Evolutionary conservation across 2,329 filamentous ascomycete species (phyloP), one percentile per base, ranked within the genome.

Genomic region (Sarocladium strictum): DNA sequence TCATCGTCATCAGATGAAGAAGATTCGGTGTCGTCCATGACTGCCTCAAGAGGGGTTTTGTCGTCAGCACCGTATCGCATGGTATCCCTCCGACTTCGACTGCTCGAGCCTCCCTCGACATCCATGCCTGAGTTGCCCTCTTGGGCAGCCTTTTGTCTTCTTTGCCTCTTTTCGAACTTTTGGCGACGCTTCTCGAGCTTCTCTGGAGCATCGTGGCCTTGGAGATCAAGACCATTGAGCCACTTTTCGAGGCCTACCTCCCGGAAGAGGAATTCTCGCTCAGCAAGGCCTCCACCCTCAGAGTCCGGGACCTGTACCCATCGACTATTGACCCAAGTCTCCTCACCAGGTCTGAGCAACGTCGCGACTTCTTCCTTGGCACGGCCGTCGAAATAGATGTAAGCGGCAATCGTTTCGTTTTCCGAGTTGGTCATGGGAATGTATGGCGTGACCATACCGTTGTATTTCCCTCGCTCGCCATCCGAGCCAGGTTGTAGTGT

Each of bases 311-410:
- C 85, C 66, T 95, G 93, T 51, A 99, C 94, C 94, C 94, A 99
- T 63, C 94, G 81, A 55, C 91, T 97, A 66, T 97, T 99, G 23
- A 99, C 95, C 94, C 94, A 99, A 2, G 94, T 99, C 73, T 99
- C 94, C 68, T 97, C 94, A 23, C 94, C 93, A 12, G 92, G 87
- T 54, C 94, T 81, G 53, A 99, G 77, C 55, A 99, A 76, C 12
- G 94, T 99, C 53, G 94, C 94, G 2, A 99, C 95, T 73, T 99
- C 94, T 69, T 99, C 94, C 70, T 99, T 99, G 57, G 83, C 82
- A 58, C 94, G 81, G 17, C 94, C 94, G 70, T 99, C 94, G 66
- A 99, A 99, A 74, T 99, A 99, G 63, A 99, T 97, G 70, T 99
- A 99, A 35, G 93, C 94, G 29, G 94, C 94, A 63, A 99, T 93